Conservation (phyloP, 2,329 filamentous ascomycete genomes). For the Exophiala sp. region DNA sequence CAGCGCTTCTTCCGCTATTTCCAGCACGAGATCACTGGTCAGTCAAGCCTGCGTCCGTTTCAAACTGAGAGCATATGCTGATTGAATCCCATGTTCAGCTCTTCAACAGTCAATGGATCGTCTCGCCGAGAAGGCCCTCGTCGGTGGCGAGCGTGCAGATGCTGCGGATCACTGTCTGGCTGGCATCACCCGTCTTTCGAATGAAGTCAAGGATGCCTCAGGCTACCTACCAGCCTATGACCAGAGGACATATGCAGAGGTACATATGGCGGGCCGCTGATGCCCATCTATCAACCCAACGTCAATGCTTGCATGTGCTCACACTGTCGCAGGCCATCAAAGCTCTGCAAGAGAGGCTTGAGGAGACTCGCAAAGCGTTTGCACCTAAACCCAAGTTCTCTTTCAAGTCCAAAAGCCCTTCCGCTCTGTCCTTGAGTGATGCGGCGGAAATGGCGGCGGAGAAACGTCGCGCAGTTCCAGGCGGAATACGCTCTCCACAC, state of each 20-base stretch:
- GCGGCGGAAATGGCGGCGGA: conserved; percentile 51
- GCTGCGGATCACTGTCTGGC: conserved; percentile 75
- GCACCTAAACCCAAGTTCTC: conserved; percentile 75
- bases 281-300: too few relatives aligned
- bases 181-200: conserved; percentile 71
- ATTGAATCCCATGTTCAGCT: conserved; percentile 44
- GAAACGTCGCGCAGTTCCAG: conserved; percentile 41
- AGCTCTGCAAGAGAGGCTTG: conserved; percentile 69
- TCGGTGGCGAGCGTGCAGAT: conserved; percentile 70
- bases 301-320: neutral
- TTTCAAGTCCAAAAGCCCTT: conserved; percentile 62
- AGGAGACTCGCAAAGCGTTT: conserved; percentile 60
- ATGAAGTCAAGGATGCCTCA: conserved; percentile 76
- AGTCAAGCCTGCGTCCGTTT: conserved; percentile 26
- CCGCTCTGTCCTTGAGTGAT: conserved; percentile 52
- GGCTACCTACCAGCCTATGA: conserved; percentile 83
- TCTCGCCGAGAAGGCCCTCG: conserved; percentile 56
- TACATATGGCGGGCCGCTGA: conserved; percentile 37
- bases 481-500: conserved; percentile 37
- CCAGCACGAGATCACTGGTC: conserved; percentile 66
- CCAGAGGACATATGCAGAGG: conserved; percentile 76
- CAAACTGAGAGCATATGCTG: neutral
- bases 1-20: conserved; percentile 83
- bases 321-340: conserved; percentile 60
- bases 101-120: conserved; percentile 70